Evolutionary conservation across 768 basidiomycete species (phyloP).

Genomic region (Termitomyces sp.): DNA sequence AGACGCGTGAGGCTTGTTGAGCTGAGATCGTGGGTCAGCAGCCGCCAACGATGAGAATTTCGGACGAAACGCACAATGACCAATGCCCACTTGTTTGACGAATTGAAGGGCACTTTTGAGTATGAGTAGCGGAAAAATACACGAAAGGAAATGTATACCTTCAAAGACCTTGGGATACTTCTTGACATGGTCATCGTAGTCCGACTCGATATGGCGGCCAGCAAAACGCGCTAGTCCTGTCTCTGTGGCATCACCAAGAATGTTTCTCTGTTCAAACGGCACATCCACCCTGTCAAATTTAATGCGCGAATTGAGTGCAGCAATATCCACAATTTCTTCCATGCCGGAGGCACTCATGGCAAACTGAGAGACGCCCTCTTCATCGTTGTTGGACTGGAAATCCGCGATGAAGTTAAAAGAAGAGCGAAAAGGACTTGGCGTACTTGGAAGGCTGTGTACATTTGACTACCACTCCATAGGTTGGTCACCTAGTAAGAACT

Average conservation of each 20-base stretch:
- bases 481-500: conserved; percentile 43
- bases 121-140: background rate
- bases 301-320: conserved; percentile 61
- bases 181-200: conserved; percentile 50
- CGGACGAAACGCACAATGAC: conserved; percentile 43
- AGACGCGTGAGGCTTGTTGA: conserved; percentile 46
- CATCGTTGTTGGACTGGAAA: conserved; percentile 58
- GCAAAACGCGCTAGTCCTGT: conserved; percentile 68
- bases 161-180: conserved; percentile 58
- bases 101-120: conserved; percentile 57
- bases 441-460: conserved; percentile 62
- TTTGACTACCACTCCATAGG: conserved; percentile 55
- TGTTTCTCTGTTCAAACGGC: conserved; percentile 53
- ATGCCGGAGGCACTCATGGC: conserved; percentile 50
- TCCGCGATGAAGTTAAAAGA: background rate
- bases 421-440: background rate
- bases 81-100: conserved; percentile 69
- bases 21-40: conserved; percentile 23
- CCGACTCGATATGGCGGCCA: conserved; percentile 40
- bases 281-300: conserved; percentile 64
- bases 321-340: conserved; percentile 58
- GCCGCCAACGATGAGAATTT: background rate
- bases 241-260: conserved; percentile 72
- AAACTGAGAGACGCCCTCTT: conserved; percentile 44
- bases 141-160: conserved; percentile 18